Evolutionary conservation across 2,329 filamentous ascomycete genomes (phyloP), one percentile per base, ranked within the genome.

Genomic region (Amauroascus verrucosus): DNA sequence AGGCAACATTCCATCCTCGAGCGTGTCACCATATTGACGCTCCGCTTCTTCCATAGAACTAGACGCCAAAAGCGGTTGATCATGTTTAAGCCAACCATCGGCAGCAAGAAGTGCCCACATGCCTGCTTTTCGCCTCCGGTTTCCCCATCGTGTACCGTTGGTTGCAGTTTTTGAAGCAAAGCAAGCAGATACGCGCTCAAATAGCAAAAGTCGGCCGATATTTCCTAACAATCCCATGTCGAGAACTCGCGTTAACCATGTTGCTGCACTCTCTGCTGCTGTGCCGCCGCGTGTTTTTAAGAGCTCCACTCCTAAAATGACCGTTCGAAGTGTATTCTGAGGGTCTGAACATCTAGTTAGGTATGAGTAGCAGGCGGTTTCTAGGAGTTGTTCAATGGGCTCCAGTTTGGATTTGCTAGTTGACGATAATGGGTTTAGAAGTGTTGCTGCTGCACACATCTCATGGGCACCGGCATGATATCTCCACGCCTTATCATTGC

Each of bases 401-500:
- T 97, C 93, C 1, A 84, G 75, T 56, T 91, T 83, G 26, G 80
- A 81, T 65, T 90, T 95, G 13, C 85, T 82, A 1, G 82, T 83
- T 57, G 86, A 74, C 14, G 79, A 78, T 56, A 86, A 80, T 0
- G 87, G 83, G 62, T 85, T 83, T 56, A 98, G 77, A 32, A 98
- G 78, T 38, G 88, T 80, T 62, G 87, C 88, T 11, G 96, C 73
- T 4, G 88, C 90, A 28, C 86, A 85, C 91, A 98, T 97, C 73
- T 98, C 93, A 67, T 95, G 91, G 1, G 87, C 85, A 2, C 87
- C 91, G 0, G 93, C 93, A 65, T 96, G 88, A 64, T 97, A 87
- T 62, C 82, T 88, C 93, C 93, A 98, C 1, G 93, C 94, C 68
- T 97, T 97, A 66, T 96, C 90, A 65, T 93, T 93, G 64, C 82